phyloP scores from a whole-genome alignment of 805 yeast genomes.

The Hanseniaspora singularis region DNA sequence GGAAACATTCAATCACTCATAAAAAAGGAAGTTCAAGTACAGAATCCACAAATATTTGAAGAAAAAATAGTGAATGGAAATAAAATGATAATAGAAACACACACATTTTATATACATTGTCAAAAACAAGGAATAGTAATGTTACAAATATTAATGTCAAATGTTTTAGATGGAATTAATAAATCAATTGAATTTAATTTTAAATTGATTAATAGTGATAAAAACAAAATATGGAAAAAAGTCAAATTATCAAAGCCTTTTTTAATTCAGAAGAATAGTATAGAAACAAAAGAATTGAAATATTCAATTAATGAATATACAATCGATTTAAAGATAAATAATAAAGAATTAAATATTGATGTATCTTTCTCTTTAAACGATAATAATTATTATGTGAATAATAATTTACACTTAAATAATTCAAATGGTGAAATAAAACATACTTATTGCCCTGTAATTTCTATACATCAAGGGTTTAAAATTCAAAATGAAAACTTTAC shows the following conservation, averaged over 20 bases:
- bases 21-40: no score
- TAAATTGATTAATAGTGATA: constrained; percentile 28
- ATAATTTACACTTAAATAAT: no score
- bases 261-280: constrained; percentile 41
- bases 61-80: neutral
- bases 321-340: neutral
- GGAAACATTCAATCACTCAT: no score
- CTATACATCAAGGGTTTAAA: neutral
- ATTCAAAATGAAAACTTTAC: constrained; percentile 23
- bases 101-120: constrained; percentile 42
- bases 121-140: constrained; percentile 35
- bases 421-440: constrained; percentile 2
- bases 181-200: constrained; percentile 44
- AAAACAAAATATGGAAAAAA: constrained; percentile 17
- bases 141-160: constrained; percentile 43
- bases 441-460: no score
- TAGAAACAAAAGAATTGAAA: constrained; percentile 23
- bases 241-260: constrained; percentile 19
- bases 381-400: no score
- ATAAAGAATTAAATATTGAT: neutral
- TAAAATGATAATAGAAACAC: constrained; percentile 41
- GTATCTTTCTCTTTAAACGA: neutral
- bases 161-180: constrained; percentile 39
- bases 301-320: constrained; percentile 15
- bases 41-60: neutral